These are phyloP conservation scores for Salix koriyanagi DNA, from an alignment of 345 rosid species.

Conservation along the genomic window DNA sequence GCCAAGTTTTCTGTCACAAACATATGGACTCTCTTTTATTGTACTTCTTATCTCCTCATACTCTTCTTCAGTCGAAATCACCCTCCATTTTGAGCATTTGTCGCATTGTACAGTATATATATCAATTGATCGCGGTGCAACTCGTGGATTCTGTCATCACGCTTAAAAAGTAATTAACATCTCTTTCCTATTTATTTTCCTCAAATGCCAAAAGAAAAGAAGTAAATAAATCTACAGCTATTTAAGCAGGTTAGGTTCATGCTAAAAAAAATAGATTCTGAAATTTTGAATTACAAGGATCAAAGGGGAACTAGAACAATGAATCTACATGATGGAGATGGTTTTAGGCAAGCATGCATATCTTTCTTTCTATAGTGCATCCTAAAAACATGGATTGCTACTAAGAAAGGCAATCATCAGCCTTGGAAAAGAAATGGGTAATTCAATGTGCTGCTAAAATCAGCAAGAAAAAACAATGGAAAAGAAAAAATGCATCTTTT, in stretches of 20 bases:
- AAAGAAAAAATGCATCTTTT: background rate
- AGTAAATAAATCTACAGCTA: background rate
- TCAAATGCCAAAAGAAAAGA: background rate
- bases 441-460: background rate
- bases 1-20: constrained; percentile 46
- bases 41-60: constrained; percentile 77
- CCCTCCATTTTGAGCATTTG: constrained; percentile 76
- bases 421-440: background rate
- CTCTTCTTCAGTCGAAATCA: constrained; percentile 49
- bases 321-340: background rate
- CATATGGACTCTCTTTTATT: constrained; percentile 40
- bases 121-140: constrained; percentile 39
- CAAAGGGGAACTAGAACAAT: background rate
- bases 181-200: background rate
- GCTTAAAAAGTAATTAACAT: background rate
- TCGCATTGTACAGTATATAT: constrained; percentile 78
- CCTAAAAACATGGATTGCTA: background rate
- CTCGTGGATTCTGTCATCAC: constrained; percentile 6
- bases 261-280: background rate
- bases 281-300: background rate
- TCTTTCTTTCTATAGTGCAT: constrained; percentile 1
- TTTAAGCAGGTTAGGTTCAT: background rate
- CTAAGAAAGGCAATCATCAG: background rate
- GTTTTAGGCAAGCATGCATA: background rate
- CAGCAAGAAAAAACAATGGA: background rate